phyloP scores from a whole-genome alignment of 2,329 filamentous ascomycete genomes.

The Parascedosporium putredinis region DNA sequence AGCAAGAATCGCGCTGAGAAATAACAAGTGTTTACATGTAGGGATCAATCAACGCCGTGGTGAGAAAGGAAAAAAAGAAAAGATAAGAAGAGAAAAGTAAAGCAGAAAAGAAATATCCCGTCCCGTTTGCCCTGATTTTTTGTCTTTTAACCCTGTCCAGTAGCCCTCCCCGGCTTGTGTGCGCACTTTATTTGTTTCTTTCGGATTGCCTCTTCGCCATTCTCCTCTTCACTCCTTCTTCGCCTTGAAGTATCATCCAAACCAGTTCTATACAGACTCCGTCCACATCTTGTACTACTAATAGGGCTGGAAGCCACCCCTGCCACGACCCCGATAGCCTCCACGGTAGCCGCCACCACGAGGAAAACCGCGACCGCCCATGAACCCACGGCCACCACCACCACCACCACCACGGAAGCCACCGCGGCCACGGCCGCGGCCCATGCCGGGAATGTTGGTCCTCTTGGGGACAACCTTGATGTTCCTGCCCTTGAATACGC shows the following conservation, averaged over 20 bases:
- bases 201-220: neutral
- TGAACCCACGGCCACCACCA: slow-evolving; percentile 39
- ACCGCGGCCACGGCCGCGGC: slow-evolving; percentile 60
- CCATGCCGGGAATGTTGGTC: slow-evolving; percentile 94
- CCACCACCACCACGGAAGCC: slow-evolving; percentile 40
- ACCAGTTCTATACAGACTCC: neutral
- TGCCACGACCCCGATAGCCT: slow-evolving; percentile 55
- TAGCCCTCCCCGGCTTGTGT: no score
- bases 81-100: neutral
- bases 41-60: neutral
- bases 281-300: slow-evolving; percentile 22
- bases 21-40: no score
- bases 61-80: neutral
- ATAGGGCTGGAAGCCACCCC: slow-evolving; percentile 52
- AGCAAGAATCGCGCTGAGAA: neutral
- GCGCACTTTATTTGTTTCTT: no score
- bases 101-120: neutral
- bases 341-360: slow-evolving; percentile 51
- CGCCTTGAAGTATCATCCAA: neutral
- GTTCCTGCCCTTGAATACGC: slow-evolving; percentile 85
- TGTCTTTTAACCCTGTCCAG: no score
- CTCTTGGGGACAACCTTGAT: slow-evolving; percentile 93
- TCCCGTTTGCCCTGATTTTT: neutral
- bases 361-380: slow-evolving; percentile 40
- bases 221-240: neutral